These are phyloP conservation scores for Cyanidiococcus yangmingshanensis DNA, from an alignment of 23 red algal genomes.

Conservation along the genomic window DNA sequence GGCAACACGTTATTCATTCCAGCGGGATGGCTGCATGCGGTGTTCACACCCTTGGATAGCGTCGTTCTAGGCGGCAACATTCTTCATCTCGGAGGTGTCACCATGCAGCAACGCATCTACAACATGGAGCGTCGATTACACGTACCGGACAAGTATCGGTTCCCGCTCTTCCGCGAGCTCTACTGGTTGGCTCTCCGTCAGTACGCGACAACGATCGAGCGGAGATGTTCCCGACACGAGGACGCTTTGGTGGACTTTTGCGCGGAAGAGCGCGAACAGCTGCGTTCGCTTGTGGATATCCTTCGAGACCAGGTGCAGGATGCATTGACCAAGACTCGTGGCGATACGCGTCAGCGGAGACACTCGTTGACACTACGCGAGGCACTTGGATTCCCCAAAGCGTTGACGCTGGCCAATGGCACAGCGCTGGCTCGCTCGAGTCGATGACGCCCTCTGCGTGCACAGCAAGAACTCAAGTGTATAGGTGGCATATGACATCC, in stretches of 20 bases:
- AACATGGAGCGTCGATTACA: conserved; percentile 11
- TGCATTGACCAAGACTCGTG: not conserved
- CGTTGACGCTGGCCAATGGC: not conserved
- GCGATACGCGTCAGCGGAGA: not conserved
- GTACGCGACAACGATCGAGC: not conserved
- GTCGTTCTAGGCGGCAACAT: conserved; percentile 32
- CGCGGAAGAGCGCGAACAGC: not conserved
- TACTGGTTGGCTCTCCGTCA: conserved; percentile 22
- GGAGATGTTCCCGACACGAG: not conserved
- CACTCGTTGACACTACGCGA: not conserved
- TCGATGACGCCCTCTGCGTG: not conserved
- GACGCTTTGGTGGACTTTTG: not conserved
- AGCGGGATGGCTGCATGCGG: conserved; percentile 30
- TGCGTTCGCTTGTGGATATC: not conserved
- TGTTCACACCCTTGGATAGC: conserved; percentile 24
- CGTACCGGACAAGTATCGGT: conserved; percentile 25
- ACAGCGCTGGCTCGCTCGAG: not conserved
- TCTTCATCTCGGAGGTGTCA: conserved; percentile 19
- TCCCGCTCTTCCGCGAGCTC: conserved; percentile 22
- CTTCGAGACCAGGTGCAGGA: not conserved
- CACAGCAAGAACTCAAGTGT: not conserved
- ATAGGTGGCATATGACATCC: not conserved
- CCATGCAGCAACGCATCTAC: conserved; percentile 21
- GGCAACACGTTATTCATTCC: conserved; percentile 37
- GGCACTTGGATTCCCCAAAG: not conserved